Base-by-base conservation (phyloP, 495 filamentous ascomycete species). In the Penicillium bialowiezense region DNA sequence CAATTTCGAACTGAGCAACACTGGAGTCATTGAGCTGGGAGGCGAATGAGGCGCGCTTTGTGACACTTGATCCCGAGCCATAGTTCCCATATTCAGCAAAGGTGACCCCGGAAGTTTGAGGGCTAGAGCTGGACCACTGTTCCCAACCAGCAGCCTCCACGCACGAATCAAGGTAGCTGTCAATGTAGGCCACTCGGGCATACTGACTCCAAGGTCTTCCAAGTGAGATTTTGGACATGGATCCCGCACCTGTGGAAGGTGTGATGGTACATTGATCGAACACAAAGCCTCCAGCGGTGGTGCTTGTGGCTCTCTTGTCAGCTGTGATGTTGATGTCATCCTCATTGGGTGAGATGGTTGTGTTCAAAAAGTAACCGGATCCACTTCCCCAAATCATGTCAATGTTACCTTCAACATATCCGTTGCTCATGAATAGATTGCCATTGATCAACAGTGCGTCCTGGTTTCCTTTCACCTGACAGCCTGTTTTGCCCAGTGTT, bases 191-290 rank as follows among this genome's bases (percentile, higher is more conserved):
- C 3, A 84, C 83, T 1, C 81, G 65, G 4, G 82, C 71, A 50
- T 76, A 83, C 28, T 72, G 59, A 7, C 74, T 62, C 82, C 82
- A 86, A 7, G 84, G 84, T 23, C 84, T 69, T 1, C 84, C 83
- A 1, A 87, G 74, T 52, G 80, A 85, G 41, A 52, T 45, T 14
- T 44, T 39, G 0, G 41, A 52, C 35, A 52, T 52, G 1, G 41
- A 20, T 41, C 36, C 33, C 2, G 34, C 26, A n/a, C 34, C 33
- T 29, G 40, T 43, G 10, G 40, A 37, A 13, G 49, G 49, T 2
- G 35, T 13, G 18, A 55, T 41, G n/a, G 36, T 50, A 14, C 37
- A 51, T 23, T 55, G 48, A 19, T 50, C 53, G 24, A 55, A 55
- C 14, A 55, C 49, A n/a, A 55, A 48, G 9, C 49, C 53, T 2